Percentiles rank a stretch among this genome's conserved stretches.
Conservation (phyloP, 306 rosid species). For the Sicyos baderoa region DNA sequence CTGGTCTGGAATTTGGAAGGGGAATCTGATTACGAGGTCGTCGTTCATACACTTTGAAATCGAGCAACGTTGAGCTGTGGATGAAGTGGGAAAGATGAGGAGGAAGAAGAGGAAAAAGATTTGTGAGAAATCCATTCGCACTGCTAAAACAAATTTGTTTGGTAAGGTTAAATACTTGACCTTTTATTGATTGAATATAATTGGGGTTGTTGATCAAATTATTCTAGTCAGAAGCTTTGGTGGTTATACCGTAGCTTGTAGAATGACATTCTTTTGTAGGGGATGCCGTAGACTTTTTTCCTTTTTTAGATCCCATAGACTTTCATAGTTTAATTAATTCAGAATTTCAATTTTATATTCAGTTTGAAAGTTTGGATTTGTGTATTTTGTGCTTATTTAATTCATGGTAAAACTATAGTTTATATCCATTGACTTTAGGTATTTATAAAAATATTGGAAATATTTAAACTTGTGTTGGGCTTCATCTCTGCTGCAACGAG, state of each 20-base stretch:
- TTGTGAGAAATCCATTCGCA: slow-evolving; percentile 14
- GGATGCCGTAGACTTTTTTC: not conserved
- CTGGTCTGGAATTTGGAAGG: slow-evolving; percentile 35
- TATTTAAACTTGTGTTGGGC: not conserved
- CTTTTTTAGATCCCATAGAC: not conserved
- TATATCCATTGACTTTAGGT: no score
- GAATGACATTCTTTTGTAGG: slow-evolving; percentile 1
- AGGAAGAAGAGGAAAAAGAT: slow-evolving; percentile 26
- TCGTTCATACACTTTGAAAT: slow-evolving; percentile 30
- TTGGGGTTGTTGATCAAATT: slow-evolving; percentile 12
- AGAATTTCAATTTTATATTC: not conserved
- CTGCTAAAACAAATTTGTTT: not conserved
- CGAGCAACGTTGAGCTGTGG: slow-evolving; percentile 29
- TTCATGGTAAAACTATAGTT: not conserved
- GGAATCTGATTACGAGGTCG: slow-evolving; percentile 41
- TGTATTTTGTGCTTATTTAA: not conserved
- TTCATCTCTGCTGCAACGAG: no score
- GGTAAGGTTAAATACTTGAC: not conserved
- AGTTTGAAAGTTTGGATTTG: not conserved
- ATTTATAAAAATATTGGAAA: not conserved
- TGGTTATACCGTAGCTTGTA: not conserved
- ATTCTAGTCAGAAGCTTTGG: slow-evolving; percentile 15
- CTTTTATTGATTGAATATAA: not conserved
- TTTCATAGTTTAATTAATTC: not conserved
- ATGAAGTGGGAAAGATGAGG: slow-evolving; percentile 27